Evolutionary conservation across 1,139 yeast genomes (phyloP).

Genomic region (Geotrichum europaeum): DNA sequence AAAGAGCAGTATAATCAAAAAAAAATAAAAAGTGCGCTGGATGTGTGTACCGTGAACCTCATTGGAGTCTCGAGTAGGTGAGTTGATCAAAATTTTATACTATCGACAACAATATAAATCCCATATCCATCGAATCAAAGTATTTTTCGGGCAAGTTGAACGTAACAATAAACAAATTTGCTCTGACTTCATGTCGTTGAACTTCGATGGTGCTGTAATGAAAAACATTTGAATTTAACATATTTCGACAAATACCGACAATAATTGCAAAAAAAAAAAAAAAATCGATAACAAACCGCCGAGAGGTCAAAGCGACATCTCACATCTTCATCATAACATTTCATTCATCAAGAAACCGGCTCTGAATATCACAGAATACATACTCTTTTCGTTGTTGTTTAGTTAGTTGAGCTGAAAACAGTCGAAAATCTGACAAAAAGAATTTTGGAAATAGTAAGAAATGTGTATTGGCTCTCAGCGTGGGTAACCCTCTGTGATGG

Average conservation of each 20-base stretch:
- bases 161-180: background rate
- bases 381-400: slow-evolving; percentile 17
- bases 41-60: background rate
- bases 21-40: background rate
- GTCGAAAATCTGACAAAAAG: slow-evolving; percentile 9
- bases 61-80: background rate
- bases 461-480: background rate
- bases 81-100: background rate
- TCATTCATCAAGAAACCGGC: background rate
- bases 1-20: background rate
- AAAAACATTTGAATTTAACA: background rate
- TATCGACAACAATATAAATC: background rate
- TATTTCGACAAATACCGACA: background rate
- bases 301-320: background rate
- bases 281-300: background rate
- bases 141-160: background rate
- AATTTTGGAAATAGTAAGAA: slow-evolving; percentile 5
- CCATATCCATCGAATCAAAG: background rate
- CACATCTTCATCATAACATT: background rate
- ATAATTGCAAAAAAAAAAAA: background rate
- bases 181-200: background rate
- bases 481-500: slow-evolving; percentile 4
- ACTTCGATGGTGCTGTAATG: background rate
- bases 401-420: slow-evolving; percentile 13
- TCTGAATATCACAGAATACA: slow-evolving; percentile 1